These are phyloP conservation scores for Rhynchospora pubera DNA, from an alignment of 176 grass and related monocot genomes.

Conservation along the genomic window DNA sequence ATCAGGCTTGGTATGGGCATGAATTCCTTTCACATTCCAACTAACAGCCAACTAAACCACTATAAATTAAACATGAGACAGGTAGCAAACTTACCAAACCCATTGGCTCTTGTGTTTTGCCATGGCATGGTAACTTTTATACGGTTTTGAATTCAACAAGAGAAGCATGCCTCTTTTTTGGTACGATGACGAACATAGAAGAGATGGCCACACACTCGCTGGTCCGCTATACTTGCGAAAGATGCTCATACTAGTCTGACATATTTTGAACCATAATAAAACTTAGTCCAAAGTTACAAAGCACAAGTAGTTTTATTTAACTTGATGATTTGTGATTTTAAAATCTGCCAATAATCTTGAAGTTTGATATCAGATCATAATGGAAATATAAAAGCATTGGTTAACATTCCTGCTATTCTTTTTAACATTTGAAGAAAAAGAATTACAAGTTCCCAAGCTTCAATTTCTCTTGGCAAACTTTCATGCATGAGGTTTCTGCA, in stretches of 20 bases:
- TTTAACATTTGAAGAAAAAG: conserved; percentile 21
- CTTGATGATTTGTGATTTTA: background rate
- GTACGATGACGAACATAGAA: background rate
- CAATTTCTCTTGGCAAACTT: conserved; percentile 34
- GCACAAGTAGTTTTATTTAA: background rate
- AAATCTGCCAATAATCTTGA: background rate
- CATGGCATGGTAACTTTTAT: background rate
- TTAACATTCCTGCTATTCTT: background rate
- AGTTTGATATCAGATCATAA: background rate
- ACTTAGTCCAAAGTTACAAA: background rate
- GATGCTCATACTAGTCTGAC: conserved; percentile 15
- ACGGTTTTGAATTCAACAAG: conserved; percentile 9
- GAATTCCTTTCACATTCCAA: background rate
- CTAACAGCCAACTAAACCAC: background rate
- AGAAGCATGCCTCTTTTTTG: conserved; percentile 13
- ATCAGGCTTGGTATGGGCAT: background rate
- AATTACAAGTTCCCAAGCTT: conserved; percentile 75
- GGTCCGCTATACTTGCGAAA: conserved; percentile 20
- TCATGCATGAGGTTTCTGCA: conserved; percentile 52
- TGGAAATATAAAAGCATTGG: background rate
- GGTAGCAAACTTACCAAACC: conserved; percentile 14
- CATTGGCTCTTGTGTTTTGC: conserved; percentile 18
- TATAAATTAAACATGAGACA: background rate
- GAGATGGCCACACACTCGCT: conserved; percentile 7
- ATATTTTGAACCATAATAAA: background rate